These are phyloP conservation scores for Apiotrichum siamense DNA, from an alignment of 1,284 basidiomycete species.

Conservation along the genomic window DNA sequence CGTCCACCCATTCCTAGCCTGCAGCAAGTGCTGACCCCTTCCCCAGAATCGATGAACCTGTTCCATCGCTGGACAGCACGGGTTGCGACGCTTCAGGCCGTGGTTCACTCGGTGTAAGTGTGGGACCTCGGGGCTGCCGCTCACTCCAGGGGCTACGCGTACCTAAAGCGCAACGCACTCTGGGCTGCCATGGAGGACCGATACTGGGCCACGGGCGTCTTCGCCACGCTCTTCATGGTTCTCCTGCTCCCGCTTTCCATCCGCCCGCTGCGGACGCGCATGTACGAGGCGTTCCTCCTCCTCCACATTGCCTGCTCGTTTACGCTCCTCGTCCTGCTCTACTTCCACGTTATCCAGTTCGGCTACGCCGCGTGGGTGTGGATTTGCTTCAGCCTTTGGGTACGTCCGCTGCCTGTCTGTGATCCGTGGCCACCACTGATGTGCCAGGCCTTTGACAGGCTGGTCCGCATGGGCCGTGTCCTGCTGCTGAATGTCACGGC, in stretches of 20 bases:
- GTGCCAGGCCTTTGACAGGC: slow-evolving; percentile 1
- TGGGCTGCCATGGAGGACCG: slow-evolving; percentile 2
- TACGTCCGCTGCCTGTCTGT: not conserved
- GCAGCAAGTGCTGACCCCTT: not conserved
- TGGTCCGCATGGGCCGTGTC: slow-evolving; percentile 14
- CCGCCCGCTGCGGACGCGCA: slow-evolving; percentile 15
- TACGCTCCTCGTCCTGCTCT: slow-evolving; percentile 19
- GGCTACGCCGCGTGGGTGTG: slow-evolving; percentile 21
- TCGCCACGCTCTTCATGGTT: slow-evolving; percentile 19
- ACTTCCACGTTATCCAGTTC: slow-evolving; percentile 24
- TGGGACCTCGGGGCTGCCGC: not conserved
- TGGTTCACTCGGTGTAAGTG: slow-evolving; percentile 24
- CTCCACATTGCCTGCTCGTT: slow-evolving; percentile 25
- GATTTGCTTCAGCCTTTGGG: slow-evolving; percentile 28
- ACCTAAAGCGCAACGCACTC: slow-evolving; percentile 5
- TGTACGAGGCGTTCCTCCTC: slow-evolving; percentile 29
- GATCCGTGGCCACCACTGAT: not conserved
- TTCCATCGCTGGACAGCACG: slow-evolving; percentile 30
- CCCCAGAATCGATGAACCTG: slow-evolving; percentile 15
- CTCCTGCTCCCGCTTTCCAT: slow-evolving; percentile 20
- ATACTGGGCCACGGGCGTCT: slow-evolving; percentile 23
- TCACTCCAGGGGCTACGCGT: slow-evolving; percentile 10
- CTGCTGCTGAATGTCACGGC: slow-evolving; percentile 17
- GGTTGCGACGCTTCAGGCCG: slow-evolving; percentile 19
- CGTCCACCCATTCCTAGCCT: not conserved